A percentile compares a stretch with the other conserved stretches of the same genome.
Conservation (phyloP, 2,329 filamentous ascomycete species). For the Colletotrichum simmondsii region DNA sequence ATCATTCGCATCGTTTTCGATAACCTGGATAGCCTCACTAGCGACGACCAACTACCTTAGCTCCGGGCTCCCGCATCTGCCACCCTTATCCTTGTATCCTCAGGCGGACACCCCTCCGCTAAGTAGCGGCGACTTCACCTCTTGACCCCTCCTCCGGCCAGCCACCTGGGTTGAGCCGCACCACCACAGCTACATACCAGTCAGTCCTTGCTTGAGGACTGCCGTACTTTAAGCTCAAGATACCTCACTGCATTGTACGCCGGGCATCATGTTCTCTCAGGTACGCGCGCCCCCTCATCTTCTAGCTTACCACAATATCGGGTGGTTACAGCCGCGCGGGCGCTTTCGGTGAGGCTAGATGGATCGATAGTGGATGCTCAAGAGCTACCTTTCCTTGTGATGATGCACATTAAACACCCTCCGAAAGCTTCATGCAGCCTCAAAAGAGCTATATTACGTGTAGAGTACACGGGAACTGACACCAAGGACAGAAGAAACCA, state of each 20-base stretch:
- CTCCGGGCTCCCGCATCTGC: background rate
- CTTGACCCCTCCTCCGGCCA: slow-evolving; percentile 25
- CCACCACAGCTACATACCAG: background rate
- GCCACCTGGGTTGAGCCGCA: slow-evolving; percentile 5
- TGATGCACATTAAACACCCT: background rate
- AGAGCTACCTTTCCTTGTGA: background rate
- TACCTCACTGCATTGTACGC: background rate
- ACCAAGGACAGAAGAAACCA: slow-evolving; percentile 67
- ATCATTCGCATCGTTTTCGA: background rate
- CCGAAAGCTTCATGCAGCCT: background rate
- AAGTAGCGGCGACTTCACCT: background rate
- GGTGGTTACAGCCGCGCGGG: background rate
- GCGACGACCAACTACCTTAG: background rate
- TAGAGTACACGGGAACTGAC: background rate
- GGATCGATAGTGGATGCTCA: background rate
- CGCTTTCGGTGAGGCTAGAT: background rate
- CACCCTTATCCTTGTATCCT: background rate
- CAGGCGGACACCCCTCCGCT: background rate
- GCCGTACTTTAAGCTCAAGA: background rate
- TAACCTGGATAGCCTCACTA: background rate
- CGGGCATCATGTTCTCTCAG: slow-evolving; percentile 27
- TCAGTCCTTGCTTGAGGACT: too few relatives aligned
- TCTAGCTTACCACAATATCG: background rate
- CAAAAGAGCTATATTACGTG: background rate
- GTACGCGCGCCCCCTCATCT: background rate